Conservation (phyloP, 1,284 basidiomycete species). For the Microbotryum lychnidis-dioicae region DNA sequence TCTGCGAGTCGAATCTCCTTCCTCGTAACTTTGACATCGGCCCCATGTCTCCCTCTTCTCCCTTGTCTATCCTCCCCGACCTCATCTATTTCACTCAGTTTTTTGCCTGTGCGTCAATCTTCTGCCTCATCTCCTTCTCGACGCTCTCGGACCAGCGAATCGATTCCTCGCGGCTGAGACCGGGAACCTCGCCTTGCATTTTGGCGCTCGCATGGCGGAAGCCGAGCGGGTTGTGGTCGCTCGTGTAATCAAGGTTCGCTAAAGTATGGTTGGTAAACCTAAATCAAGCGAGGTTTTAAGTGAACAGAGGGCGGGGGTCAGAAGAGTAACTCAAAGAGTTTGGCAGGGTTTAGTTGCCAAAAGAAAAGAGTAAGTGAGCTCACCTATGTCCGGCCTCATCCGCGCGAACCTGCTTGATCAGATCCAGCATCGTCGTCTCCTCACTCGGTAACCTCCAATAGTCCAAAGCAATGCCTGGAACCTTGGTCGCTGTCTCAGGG, state of each 20-base stretch:
- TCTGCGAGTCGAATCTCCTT: no score
- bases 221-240: conserved; percentile 85
- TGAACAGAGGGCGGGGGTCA: not conserved
- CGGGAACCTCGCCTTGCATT: conserved; percentile 61
- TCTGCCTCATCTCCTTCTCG: conserved; percentile 43
- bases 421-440: conserved; percentile 65
- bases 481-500: conserved; percentile 3
- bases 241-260: conserved; percentile 65
- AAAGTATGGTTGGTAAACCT: conserved; percentile 61
- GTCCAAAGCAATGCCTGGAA: conserved; percentile 31
- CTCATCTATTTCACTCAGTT: not conserved
- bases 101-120: not conserved
- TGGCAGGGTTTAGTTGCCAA: not conserved
- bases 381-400: conserved; percentile 91
- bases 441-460: conserved; percentile 39
- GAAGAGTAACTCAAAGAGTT: not conserved
- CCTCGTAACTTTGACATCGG: no score
- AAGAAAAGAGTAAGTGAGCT: conserved; percentile 42
- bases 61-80: no score
- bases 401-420: conserved; percentile 80
- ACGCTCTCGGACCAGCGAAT: conserved; percentile 45
- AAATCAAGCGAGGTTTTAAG: not conserved
- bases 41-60: no score
- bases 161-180: conserved; percentile 66
- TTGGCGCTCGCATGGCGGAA: conserved; percentile 59